A percentile compares a stretch with the other conserved stretches of the same genome.
Conservation (phyloP, 768 basidiomycete genomes). For the Tephrocybe rancida region DNA sequence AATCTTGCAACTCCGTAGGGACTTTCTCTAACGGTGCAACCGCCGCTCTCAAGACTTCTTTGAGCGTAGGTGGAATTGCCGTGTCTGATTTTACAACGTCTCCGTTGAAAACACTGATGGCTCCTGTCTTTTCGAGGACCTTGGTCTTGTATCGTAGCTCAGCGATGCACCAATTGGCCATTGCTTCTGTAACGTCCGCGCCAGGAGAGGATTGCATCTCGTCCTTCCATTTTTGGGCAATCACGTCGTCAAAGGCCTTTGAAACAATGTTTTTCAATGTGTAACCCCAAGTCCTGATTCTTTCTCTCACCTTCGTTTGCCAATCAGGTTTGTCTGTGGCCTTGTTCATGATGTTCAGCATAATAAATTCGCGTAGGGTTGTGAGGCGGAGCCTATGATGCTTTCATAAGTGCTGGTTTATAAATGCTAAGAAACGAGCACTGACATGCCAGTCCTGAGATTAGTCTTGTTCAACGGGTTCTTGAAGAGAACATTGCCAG, state of each 20-base stretch:
- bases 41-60: slow-evolving; percentile 20
- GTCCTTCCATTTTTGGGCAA: slow-evolving; percentile 12
- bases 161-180: slow-evolving; percentile 18
- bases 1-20: slow-evolving; percentile 34
- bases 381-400: background rate
- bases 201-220: slow-evolving; percentile 3
- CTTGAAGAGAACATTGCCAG: background rate
- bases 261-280: too few species aligned
- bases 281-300: too few species aligned
- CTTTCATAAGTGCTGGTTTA: background rate
- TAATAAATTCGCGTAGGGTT: background rate
- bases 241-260: slow-evolving; percentile 14
- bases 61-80: slow-evolving; percentile 21
- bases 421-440: background rate
- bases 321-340: background rate
- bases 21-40: slow-evolving; percentile 32
- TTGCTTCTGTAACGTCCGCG: slow-evolving; percentile 9
- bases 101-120: slow-evolving; percentile 16
- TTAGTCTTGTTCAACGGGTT: background rate
- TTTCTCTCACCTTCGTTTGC: background rate
- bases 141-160: slow-evolving; percentile 18
- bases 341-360: background rate
- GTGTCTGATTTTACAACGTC: slow-evolving; percentile 27
- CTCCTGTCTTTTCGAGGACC: slow-evolving; percentile 9
- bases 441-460: background rate